Evolutionary conservation across 2,329 filamentous ascomycete genomes (phyloP).

Genomic region (Colletotrichum sp.): DNA sequence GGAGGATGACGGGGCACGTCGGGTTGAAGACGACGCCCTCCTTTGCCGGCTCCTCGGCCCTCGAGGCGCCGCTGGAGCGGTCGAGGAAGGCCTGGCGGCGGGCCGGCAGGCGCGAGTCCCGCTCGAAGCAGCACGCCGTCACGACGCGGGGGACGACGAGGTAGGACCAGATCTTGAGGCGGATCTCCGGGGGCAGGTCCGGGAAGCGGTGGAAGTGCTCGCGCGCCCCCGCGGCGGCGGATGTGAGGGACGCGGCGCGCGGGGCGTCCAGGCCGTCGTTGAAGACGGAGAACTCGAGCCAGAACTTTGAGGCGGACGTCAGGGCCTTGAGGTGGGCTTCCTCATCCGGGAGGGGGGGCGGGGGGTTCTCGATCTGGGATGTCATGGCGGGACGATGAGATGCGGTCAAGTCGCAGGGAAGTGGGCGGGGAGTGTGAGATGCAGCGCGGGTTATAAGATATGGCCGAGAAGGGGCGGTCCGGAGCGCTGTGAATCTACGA

Average conservation of each 20-base stretch:
- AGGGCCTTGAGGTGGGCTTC: constrained; percentile 1
- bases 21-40: constrained; percentile 25
- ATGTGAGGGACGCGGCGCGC: neutral
- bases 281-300: constrained; percentile 51
- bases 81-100: constrained; percentile 24
- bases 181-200: constrained; percentile 51
- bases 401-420: neutral
- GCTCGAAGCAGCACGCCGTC: constrained; percentile 45
- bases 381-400: neutral
- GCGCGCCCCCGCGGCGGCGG: constrained; percentile 27
- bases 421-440: neutral
- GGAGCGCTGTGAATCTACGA: neutral
- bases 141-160: constrained; percentile 51
- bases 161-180: constrained; percentile 51
- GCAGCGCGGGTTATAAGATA: neutral
- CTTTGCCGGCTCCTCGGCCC: constrained; percentile 6
- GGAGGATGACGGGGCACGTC: constrained; percentile 46
- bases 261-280: constrained; percentile 41
- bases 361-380: neutral
- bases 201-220: constrained; percentile 42
- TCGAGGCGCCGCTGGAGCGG: constrained; percentile 19
- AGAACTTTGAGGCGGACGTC: constrained; percentile 37
- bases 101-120: constrained; percentile 29
- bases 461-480: neutral
- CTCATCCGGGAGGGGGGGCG: neutral